These are phyloP conservation scores for Tuber calosporum DNA, from an alignment of 495 filamentous ascomycete species.

Conservation along the genomic window DNA sequence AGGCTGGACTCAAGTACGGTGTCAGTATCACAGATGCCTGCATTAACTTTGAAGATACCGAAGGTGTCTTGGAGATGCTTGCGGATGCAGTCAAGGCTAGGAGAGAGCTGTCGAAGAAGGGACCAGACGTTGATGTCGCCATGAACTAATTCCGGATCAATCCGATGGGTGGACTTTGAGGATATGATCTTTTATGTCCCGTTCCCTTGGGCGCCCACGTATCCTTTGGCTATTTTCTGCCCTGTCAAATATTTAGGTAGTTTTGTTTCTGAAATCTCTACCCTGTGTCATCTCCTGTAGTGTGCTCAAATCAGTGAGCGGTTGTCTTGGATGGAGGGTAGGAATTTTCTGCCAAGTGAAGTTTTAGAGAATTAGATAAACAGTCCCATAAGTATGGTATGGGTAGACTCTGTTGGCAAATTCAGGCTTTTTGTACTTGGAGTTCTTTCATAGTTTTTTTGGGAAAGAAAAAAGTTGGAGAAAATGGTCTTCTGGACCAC, in stretches of 20 bases:
- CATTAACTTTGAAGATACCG: conserved; percentile 77
- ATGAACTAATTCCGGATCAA: background rate
- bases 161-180: background rate
- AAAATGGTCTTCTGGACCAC: background rate
- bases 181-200: background rate
- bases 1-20: conserved; percentile 81
- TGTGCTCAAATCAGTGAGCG: background rate
- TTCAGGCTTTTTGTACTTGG: background rate
- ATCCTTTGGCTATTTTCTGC: background rate
- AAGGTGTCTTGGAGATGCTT: conserved; percentile 65
- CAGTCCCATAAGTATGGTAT: background rate
- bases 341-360: background rate
- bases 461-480: background rate
- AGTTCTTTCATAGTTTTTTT: background rate
- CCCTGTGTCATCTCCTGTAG: background rate
- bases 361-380: background rate
- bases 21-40: conserved; percentile 98
- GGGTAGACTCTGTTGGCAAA: background rate
- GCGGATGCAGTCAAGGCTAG: conserved; percentile 72
- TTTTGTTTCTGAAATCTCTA: background rate
- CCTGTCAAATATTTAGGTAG: background rate
- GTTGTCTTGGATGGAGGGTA: background rate
- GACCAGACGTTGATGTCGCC: background rate
- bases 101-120: conserved; percentile 43
- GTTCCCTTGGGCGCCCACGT: background rate